A percentile compares a stretch with the other conserved stretches of the same genome.
Evolutionary conservation across 2,329 filamentous ascomycete genomes (phyloP).

Genomic region (Aureobasidium mangrovei): DNA sequence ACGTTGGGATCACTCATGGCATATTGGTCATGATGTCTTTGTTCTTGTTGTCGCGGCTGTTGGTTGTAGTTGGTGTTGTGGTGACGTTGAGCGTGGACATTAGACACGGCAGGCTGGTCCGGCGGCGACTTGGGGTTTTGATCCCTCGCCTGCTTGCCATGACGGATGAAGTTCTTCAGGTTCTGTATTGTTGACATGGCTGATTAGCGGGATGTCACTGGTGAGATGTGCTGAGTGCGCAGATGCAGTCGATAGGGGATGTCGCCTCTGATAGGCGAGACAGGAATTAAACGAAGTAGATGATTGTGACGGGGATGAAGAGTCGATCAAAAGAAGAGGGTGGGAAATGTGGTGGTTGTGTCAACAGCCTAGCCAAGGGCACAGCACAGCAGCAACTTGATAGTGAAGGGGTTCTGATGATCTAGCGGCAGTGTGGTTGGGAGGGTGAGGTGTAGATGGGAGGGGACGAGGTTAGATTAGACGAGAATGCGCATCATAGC

Average conservation of each 20-base stretch:
- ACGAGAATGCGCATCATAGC: slow-evolving; percentile 10
- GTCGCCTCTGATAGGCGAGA: neutral
- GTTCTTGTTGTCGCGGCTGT: slow-evolving; percentile 21
- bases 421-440: slow-evolving; percentile 3
- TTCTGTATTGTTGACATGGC: slow-evolving; percentile 75
- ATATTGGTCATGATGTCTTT: slow-evolving; percentile 29
- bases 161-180: slow-evolving; percentile 95
- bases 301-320: neutral
- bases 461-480: slow-evolving; percentile 1
- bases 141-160: slow-evolving; percentile 86
- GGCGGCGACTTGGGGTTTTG: slow-evolving; percentile 49
- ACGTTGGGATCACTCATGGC: slow-evolving; percentile 53
- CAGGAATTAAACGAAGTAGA: neutral
- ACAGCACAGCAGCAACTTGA: slow-evolving; percentile 6
- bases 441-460: slow-evolving; percentile 8
- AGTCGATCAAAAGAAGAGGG: neutral
- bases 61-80: slow-evolving; percentile 45
- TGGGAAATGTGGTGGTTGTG: neutral
- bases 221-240: neutral
- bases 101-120: slow-evolving; percentile 53
- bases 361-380: neutral
- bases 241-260: neutral
- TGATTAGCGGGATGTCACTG: slow-evolving; percentile 13
- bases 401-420: neutral
- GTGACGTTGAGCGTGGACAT: slow-evolving; percentile 49